phyloP scores from a whole-genome alignment of 768 basidiomycete genomes.

The Trametopsis cervina region DNA sequence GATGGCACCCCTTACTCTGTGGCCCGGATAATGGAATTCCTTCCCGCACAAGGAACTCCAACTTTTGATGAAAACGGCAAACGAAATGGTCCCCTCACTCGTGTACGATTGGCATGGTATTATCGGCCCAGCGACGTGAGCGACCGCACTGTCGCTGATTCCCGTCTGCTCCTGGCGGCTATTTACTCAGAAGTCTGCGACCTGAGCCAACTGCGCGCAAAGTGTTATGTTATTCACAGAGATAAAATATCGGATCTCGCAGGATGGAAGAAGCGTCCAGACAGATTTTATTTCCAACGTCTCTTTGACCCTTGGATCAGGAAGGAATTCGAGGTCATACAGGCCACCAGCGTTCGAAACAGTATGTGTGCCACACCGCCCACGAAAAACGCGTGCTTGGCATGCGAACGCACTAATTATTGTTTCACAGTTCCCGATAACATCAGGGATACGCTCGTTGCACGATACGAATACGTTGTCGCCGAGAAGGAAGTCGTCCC shows the following conservation, averaged over 20 bases:
- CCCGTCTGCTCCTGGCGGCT: constrained; percentile 86
- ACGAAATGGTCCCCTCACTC: constrained; percentile 64
- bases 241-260: constrained; percentile 92
- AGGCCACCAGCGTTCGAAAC: constrained; percentile 80
- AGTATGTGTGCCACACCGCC: constrained; percentile 46
- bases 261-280: constrained; percentile 89
- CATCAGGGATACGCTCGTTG: constrained; percentile 68
- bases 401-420: constrained; percentile 15
- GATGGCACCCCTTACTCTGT: constrained; percentile 95
- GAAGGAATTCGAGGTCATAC: constrained; percentile 95
- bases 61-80: constrained; percentile 52
- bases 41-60: constrained; percentile 63
- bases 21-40: constrained; percentile 94
- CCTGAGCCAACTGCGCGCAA: constrained; percentile 85
- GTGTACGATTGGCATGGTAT: constrained; percentile 92
- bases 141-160: constrained; percentile 86
- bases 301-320: constrained; percentile 98
- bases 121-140: constrained; percentile 96
- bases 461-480: constrained; percentile 91
- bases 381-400: constrained; percentile 7
- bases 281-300: constrained; percentile 94
- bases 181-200: constrained; percentile 97
- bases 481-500: constrained; percentile 91
- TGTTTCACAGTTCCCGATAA: constrained; percentile 64
- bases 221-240: constrained; percentile 90